Percentiles rank a stretch among this genome's conserved stretches.
Conservation (phyloP, 768 basidiomycete genomes). For the Mrakia blollopis region DNA sequence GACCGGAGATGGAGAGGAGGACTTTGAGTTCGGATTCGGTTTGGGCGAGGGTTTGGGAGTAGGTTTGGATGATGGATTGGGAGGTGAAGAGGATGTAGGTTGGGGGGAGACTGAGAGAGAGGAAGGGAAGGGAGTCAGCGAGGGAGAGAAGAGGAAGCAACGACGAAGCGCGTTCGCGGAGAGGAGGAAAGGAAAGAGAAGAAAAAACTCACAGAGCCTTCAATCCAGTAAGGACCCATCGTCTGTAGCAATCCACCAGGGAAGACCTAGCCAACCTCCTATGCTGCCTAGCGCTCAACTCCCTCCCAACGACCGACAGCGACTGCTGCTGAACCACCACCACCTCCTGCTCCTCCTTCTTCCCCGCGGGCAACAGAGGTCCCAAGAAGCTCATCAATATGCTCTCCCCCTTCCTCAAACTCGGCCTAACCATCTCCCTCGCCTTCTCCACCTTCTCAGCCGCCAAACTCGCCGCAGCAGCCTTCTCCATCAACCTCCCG, state of each 20-base stretch:
- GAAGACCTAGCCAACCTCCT: conserved; percentile 43
- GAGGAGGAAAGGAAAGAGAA: not conserved
- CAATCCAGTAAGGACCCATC: conserved; percentile 42
- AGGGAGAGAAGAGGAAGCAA: not conserved
- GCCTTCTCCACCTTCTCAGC: not conserved
- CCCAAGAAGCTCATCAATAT: conserved; percentile 42
- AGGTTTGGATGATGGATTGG: conserved; percentile 22
- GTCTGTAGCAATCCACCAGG: conserved; percentile 45
- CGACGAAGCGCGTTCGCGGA: no score
- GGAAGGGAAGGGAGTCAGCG: not conserved
- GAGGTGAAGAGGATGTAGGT: conserved; percentile 29
- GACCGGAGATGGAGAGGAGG: conserved; percentile 30
- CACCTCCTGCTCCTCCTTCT: not conserved
- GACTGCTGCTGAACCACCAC: not conserved
- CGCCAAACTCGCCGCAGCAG: not conserved
- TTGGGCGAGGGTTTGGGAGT: not conserved
- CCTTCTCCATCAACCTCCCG: conserved; percentile 14
- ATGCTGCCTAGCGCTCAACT: conserved; percentile 38
- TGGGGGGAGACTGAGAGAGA: conserved; percentile 17
- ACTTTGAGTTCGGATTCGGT: conserved; percentile 22
- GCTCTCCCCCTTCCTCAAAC: conserved; percentile 13
- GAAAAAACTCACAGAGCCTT: conserved; percentile 34
- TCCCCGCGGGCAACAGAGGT: conserved; percentile 34
- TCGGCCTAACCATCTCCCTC: not conserved
- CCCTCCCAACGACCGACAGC: conserved; percentile 1